These are phyloP conservation scores for Massarina eburnea DNA, from an alignment of 2,329 filamentous ascomycete genomes.

Conservation along the genomic window DNA sequence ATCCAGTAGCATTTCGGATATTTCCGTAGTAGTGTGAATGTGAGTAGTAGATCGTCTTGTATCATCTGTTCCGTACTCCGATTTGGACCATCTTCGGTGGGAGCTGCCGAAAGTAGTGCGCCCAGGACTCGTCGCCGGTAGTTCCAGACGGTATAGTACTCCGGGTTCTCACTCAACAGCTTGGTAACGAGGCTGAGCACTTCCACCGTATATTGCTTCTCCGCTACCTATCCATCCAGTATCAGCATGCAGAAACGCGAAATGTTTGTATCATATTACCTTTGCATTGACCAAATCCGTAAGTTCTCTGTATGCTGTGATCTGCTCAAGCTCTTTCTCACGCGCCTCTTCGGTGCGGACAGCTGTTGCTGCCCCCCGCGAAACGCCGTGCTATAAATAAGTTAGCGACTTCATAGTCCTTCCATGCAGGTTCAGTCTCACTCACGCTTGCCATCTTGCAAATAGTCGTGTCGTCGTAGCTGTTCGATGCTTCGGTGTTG, in stretches of 20 bases:
- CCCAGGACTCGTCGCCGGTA: constrained; percentile 73
- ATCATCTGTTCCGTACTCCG: constrained; percentile 57
- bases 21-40: constrained; percentile 78
- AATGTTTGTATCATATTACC: constrained; percentile 46
- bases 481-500: constrained; percentile 14
- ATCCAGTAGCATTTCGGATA: constrained; percentile 99
- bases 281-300: constrained; percentile 68
- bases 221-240: constrained; percentile 41
- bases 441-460: constrained; percentile 46
- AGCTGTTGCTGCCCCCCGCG: constrained; percentile 59
- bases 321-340: constrained; percentile 72
- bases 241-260: background rate
- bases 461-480: constrained; percentile 9
- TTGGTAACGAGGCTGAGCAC: constrained; percentile 70
- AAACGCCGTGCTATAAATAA: constrained; percentile 74
- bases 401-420: constrained; percentile 14
- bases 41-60: constrained; percentile 74
- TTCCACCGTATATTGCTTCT: constrained; percentile 54
- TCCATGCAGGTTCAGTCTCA: constrained; percentile 11
- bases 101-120: constrained; percentile 55
- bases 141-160: constrained; percentile 93
- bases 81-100: constrained; percentile 6
- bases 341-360: constrained; percentile 68
- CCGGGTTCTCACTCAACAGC: constrained; percentile 75
- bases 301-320: constrained; percentile 72